Conservation (phyloP, 1,284 basidiomycete species). For the Meira miltonrushii region DNA sequence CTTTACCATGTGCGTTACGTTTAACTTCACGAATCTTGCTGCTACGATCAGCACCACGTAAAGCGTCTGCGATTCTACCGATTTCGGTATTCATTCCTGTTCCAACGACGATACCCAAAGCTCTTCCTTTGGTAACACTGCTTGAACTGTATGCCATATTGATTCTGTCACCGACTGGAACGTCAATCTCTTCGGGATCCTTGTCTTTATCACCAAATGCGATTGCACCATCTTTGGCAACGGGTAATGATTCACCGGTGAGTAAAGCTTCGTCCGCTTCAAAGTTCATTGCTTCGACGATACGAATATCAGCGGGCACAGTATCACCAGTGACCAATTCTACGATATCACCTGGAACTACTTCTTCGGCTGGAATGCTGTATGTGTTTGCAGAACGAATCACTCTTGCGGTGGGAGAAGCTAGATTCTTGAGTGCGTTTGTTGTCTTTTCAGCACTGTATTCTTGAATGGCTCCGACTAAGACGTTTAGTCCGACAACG, state of each 20-base stretch:
- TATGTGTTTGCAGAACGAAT: constrained; percentile 58
- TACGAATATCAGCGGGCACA: constrained; percentile 46
- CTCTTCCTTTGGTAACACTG: constrained; percentile 65
- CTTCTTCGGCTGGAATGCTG: constrained; percentile 60
- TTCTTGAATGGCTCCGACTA: constrained; percentile 60
- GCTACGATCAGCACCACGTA: constrained; percentile 38
- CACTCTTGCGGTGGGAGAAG: constrained; percentile 63
- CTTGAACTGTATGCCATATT: constrained; percentile 63
- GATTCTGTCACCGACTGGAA: constrained; percentile 59
- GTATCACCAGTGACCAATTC: constrained; percentile 49
- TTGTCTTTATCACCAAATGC: constrained; percentile 42
- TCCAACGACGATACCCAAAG: constrained; percentile 60
- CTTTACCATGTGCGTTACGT: constrained; percentile 56
- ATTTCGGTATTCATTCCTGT: constrained; percentile 61
- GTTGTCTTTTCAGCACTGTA: constrained; percentile 62
- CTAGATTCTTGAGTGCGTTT: constrained; percentile 61
- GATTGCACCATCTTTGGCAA: constrained; percentile 57
- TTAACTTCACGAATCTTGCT: constrained; percentile 54
- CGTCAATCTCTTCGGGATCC: constrained; percentile 19
- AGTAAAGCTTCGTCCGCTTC: constrained; percentile 63
- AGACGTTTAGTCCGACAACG: constrained; percentile 58
- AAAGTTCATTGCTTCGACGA: constrained; percentile 50
- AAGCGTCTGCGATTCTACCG: constrained; percentile 48
- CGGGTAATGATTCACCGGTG: constrained; percentile 66
- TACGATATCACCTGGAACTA: constrained; percentile 59